Conservation (phyloP, 2,329 filamentous ascomycete genomes). For the Fusarium sp. region DNA sequence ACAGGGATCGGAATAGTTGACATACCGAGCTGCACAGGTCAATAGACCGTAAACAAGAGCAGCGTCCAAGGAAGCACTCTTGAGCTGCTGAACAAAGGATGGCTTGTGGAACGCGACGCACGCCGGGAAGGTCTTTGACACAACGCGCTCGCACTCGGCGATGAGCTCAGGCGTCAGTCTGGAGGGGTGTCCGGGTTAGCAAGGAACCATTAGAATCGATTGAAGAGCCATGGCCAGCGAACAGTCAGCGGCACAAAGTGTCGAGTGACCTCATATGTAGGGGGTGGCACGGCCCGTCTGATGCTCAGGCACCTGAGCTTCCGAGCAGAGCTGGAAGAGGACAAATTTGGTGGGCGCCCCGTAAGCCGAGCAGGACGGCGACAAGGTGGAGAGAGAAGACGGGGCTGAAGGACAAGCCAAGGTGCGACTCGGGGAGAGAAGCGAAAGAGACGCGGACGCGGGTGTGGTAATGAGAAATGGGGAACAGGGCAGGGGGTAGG, state of each 20-base stretch:
- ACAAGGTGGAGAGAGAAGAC: conserved; percentile 36
- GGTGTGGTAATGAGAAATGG: conserved; percentile 35
- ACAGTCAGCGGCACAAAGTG: conserved; percentile 4
- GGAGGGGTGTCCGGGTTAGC: conserved; percentile 41
- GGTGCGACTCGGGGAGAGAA: conserved; percentile 28
- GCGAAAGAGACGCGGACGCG: conserved; percentile 28
- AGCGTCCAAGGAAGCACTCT: conserved; percentile 65
- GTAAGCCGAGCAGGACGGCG: conserved; percentile 39
- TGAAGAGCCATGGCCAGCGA: conserved; percentile 5
- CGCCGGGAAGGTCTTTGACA: conserved; percentile 70
- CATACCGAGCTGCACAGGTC: conserved; percentile 69
- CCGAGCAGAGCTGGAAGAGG: conserved; percentile 5
- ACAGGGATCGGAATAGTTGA: conserved; percentile 31
- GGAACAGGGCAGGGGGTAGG: conserved; percentile 25
- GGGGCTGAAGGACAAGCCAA: conserved; percentile 15
- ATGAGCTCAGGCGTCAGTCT: conserved; percentile 68
- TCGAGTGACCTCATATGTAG: conserved; percentile 18
- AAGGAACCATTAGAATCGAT: conserved; percentile 10
- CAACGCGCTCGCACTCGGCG: conserved; percentile 69
- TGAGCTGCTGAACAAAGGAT: conserved; percentile 70
- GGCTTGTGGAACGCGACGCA: conserved; percentile 74
- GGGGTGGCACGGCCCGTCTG: conserved; percentile 42
- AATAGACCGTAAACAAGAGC: conserved; percentile 69
- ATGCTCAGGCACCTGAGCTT: conserved; percentile 31
- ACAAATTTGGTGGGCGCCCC: conserved; percentile 38